phyloP scores from a whole-genome alignment of 371 early-diverging fungal genomes.

The Saksenaea oblongispora region DNA sequence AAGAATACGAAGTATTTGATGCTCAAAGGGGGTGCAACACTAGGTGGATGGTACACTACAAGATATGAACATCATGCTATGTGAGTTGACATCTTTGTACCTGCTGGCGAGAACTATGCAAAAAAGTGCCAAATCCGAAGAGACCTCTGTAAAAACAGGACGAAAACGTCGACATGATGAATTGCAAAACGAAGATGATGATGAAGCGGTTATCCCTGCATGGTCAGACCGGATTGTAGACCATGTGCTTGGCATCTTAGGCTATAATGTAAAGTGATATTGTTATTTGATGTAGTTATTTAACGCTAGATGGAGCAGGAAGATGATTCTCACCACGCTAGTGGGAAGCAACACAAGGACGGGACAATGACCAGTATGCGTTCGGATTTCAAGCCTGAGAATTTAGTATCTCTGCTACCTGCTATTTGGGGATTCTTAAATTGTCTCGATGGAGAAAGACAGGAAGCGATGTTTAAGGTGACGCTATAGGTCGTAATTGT shows the following conservation, averaged over 20 bases:
- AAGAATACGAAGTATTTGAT: not conserved
- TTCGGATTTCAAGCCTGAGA: conserved; percentile 49
- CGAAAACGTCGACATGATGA: conserved; percentile 15
- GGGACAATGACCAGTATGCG: conserved; percentile 15
- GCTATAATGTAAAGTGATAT: conserved; percentile 26
- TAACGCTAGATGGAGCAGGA: not conserved
- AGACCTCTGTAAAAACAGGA: conserved; percentile 16
- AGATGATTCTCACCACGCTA: not conserved
- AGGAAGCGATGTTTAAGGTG: conserved; percentile 44
- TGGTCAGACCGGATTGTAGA: conserved; percentile 60
- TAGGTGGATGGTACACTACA: conserved; percentile 58
- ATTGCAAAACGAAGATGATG: conserved; percentile 19
- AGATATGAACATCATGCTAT: conserved; percentile 71
- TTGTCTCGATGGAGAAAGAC: conserved; percentile 42
- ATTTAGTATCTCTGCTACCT: conserved; percentile 53
- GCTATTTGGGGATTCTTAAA: conserved; percentile 65
- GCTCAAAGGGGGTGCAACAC: not conserved
- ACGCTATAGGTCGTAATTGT: conserved; percentile 18
- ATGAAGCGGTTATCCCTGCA: conserved; percentile 26
- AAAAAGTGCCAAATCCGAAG: not conserved
- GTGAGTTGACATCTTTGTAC: conserved; percentile 68
- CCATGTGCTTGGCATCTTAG: conserved; percentile 52
- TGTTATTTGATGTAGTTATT: not conserved
- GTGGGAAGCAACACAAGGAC: not conserved
- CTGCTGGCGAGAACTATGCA: conserved; percentile 44